Conservation (phyloP, 257 asterid genomes). For the Paulownia fortunei region DNA sequence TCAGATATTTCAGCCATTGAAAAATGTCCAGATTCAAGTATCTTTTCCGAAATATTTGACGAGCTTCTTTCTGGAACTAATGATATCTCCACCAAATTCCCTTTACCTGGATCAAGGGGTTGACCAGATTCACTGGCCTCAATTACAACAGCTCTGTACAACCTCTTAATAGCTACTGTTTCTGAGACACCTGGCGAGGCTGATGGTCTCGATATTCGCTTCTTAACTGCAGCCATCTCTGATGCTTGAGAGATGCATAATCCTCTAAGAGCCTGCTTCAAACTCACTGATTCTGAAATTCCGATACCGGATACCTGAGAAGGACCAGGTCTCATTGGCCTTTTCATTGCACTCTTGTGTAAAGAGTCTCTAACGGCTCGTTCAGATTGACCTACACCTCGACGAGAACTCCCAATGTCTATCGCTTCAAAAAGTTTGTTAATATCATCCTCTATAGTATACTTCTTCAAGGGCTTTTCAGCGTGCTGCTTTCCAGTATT, state of each 20-base stretch:
- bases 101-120: conserved; percentile 38
- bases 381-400: conserved; percentile 39
- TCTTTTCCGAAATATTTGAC: conserved; percentile 33
- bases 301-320: conserved; percentile 56
- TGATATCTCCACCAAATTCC: conserved; percentile 51
- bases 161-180: conserved; percentile 45
- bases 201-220: conserved; percentile 47
- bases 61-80: conserved; percentile 52
- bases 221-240: conserved; percentile 72
- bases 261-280: conserved; percentile 79
- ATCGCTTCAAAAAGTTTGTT: conserved; percentile 63
- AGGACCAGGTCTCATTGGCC: conserved; percentile 59
- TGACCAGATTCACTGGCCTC: conserved; percentile 40
- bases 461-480: conserved; percentile 39
- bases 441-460: conserved; percentile 53
- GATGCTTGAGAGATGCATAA: conserved; percentile 80
- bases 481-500: conserved; percentile 26
- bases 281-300: conserved; percentile 59
- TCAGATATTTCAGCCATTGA: not conserved
- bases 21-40: conserved; percentile 23
- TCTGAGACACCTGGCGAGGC: conserved; percentile 46
- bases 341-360: conserved; percentile 64
- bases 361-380: conserved; percentile 33
- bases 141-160: conserved; percentile 45
- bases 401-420: conserved; percentile 44